Evolutionary conservation across 176 grass and related monocot species (phyloP).

Genomic region (Paspalum vaginatum): DNA sequence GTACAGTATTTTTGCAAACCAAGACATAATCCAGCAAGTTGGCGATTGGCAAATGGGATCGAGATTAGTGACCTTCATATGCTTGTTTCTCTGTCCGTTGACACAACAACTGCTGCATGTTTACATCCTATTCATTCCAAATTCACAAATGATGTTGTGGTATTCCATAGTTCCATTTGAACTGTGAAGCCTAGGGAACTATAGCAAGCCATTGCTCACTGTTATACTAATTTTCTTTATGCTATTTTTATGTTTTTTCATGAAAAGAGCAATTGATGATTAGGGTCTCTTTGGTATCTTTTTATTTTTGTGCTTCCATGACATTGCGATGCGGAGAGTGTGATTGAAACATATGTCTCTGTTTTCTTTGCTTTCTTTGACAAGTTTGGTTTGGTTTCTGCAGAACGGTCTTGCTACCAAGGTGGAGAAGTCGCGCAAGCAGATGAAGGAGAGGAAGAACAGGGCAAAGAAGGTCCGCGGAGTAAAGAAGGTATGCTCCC

Average conservation of each 20-base stretch:
- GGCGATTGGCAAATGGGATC: background rate
- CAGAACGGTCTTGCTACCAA: conserved; percentile 97
- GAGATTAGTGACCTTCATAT: background rate
- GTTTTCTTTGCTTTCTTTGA: background rate
- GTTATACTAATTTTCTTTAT: background rate
- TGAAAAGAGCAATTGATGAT: background rate
- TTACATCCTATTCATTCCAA: background rate
- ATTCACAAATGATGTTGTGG: background rate
- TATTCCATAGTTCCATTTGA: background rate
- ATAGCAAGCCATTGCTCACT: background rate
- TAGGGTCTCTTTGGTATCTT: background rate
- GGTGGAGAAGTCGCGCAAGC: conserved; percentile 92
- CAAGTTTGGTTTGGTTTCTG: background rate
- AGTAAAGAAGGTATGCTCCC: conserved; percentile 78
- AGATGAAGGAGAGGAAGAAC: conserved; percentile 99
- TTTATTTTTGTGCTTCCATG: too few relatives aligned
- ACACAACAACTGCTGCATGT: background rate
- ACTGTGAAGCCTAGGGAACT: background rate
- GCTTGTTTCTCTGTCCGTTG: background rate
- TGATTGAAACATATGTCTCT: background rate
- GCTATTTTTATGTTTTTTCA: background rate
- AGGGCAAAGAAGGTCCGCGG: conserved; percentile 91
- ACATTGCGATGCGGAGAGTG: background rate
- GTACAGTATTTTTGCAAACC: background rate
- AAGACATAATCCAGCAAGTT: too few relatives aligned